Base-by-base conservation (phyloP, 257 asterid species). In the Solanum sejunctum region DNA sequence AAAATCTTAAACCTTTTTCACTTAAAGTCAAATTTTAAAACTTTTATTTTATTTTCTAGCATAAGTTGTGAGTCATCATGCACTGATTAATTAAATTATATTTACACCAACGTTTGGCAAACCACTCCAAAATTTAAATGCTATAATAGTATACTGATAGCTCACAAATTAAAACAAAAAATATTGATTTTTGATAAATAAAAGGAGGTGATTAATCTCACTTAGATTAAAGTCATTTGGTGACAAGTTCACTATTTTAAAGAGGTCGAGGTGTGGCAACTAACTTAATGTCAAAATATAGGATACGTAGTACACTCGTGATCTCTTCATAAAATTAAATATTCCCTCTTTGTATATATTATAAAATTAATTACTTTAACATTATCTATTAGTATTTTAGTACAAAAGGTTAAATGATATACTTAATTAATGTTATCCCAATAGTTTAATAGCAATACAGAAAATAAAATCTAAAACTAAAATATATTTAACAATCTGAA, bases 31-130 rank as follows among this genome's bases (percentile, higher is more conserved):
- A 49, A 49, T 49, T 45, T 49, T 23, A 75, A 39, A 18, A 47
- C 64, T 54, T 26, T 36, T 15, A 67, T 32, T 28, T n/a, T 32
- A 7, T 39, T 20, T 80, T 64, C 39, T 69, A 17, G 73, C 45
- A 41, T 49, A 58, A 81, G 80, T 49, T 47, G 60, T 52, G 85
- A 81, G n/a, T n/a, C n/a, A 71, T 80, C 84, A 82, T 63, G 20
- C 17, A 20, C 41, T 10, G 1, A 10, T 39, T 60, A 26, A 26
- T 26, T 64, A 61, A 61, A 52, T 28, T 51, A 52, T 78, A 51
- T 83, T 86, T 8, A 52, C 86, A 43, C 23, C 63, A 32, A 28
- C 17, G 26, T 73, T 83, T 60, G 88, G 88, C 86, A 83, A 86
- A 86, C 88, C 12, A 86, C 86, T 83, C 51, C 81, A 21, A 63